Conservation (phyloP, 345 rosid species). For the Tarenaya hassleriana region DNA sequence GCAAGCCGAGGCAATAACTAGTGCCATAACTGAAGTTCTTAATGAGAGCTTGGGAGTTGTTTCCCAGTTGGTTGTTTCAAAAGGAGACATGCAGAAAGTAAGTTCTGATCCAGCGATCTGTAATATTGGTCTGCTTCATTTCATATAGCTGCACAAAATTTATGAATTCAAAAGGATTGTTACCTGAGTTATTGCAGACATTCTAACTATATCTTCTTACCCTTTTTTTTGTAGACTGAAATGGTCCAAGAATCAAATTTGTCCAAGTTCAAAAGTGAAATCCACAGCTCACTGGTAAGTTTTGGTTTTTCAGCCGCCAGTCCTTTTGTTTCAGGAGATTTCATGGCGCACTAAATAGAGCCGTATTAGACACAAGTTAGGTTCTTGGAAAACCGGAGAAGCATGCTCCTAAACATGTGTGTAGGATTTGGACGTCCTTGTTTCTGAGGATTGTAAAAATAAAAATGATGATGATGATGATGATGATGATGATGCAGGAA, state of each 20-base stretch:
- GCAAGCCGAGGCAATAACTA: slow-evolving; percentile 84
- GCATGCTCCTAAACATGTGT: too few species aligned
- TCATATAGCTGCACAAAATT: not conserved
- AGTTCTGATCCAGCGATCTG: not conserved
- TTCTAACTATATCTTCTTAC: slow-evolving; percentile 6
- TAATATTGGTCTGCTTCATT: not conserved
- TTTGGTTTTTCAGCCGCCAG: not conserved
- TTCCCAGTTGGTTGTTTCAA: slow-evolving; percentile 64
- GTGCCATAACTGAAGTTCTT: slow-evolving; percentile 65
- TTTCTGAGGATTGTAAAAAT: not conserved
- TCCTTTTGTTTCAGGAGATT: not conserved
- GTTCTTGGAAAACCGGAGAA: not conserved
- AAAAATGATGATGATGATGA: too few species aligned
- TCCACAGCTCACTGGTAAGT: slow-evolving; percentile 64
- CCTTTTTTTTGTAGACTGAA: slow-evolving; percentile 46
- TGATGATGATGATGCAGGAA: slow-evolving; percentile 42
- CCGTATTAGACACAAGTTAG: too few species aligned
- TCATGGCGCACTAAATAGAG: too few species aligned
- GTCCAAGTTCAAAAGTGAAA: slow-evolving; percentile 72
- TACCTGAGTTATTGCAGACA: not conserved
- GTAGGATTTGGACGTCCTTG: too few species aligned
- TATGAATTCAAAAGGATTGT: not conserved
- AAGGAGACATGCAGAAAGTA: slow-evolving; percentile 84
- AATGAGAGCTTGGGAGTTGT: slow-evolving; percentile 74
- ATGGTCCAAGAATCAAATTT: slow-evolving; percentile 70